Evolutionary conservation across 345 rosid species (phyloP).

Genomic region (Noccaea caerulescens): DNA sequence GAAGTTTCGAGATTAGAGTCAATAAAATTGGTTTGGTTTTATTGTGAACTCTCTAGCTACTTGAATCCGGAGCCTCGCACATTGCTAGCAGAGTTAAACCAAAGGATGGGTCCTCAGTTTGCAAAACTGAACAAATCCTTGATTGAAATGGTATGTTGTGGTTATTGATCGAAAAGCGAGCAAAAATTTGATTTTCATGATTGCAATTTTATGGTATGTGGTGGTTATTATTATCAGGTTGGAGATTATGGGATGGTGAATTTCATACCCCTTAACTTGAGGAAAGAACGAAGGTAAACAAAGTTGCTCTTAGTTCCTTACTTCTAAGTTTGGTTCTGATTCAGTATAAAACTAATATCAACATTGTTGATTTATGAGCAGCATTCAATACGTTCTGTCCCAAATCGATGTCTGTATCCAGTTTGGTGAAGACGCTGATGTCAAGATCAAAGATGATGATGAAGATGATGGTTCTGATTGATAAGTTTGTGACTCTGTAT

Average conservation of each 20-base stretch:
- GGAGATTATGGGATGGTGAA: conserved; percentile 91
- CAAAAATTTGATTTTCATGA: background rate
- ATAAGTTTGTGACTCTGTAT: background rate
- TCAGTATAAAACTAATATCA: background rate
- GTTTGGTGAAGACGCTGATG: conserved; percentile 94
- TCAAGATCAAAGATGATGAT: conserved; percentile 75
- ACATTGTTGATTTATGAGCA: conserved; percentile 40
- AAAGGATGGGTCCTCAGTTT: conserved; percentile 81
- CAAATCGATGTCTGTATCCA: conserved; percentile 84
- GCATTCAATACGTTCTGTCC: conserved; percentile 70
- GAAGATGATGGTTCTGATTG: conserved; percentile 46
- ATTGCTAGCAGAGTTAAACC: conserved; percentile 75
- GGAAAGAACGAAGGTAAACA: conserved; percentile 73
- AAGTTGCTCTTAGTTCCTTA: conserved; percentile 3
- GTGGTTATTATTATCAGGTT: conserved; percentile 50
- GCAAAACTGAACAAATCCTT: conserved; percentile 77
- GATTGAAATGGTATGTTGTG: conserved; percentile 62
- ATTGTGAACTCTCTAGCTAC: conserved; percentile 50
- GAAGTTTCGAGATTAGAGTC: conserved; percentile 7
- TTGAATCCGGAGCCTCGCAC: conserved; percentile 77
- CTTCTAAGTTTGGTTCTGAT: background rate
- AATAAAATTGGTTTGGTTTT: conserved; percentile 12
- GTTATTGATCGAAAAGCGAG: background rate
- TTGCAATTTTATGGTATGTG: conserved; percentile 9
- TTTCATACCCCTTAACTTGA: conserved; percentile 76